Evolutionary conservation across 2,329 filamentous ascomycete species (phyloP), one percentile per base, ranked within the genome.

Genomic region (Curvularia hawaiiensis): DNA sequence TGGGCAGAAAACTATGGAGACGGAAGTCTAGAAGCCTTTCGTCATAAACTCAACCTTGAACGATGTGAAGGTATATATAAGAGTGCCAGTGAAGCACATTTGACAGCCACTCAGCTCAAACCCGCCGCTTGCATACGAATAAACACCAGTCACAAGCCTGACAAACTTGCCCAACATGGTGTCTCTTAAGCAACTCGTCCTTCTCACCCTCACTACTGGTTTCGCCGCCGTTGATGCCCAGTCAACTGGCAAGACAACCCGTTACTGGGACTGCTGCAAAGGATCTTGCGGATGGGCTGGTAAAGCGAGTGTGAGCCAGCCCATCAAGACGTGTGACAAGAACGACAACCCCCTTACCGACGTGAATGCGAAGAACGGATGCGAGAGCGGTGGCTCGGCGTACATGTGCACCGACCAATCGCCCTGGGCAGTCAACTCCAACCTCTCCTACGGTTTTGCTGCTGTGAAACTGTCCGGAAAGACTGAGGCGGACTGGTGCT

Each of bases 201-300:
- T 75, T 46, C 40, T 72, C 35, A 67, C 70, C 7, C 43, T 76
- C 14, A 51, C 66, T 14, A 66, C 69, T 38, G 68, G 68, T 44
- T 54, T 67, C 22, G 67, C 66, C 33, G 55, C 67, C 11, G 67
- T 73, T 50, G 60, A 70, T 26, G 73, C 68, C 22, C 68, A 71
- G 20, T 60, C 59, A 10, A 67, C 65, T 10, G 74, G 72, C 55
- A 67, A 64, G 58, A 75, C 74, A 6, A 76, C 74, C 20, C 66
- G 75, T 20, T 77, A 77, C 61, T 76, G 74, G 75, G 88, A 90
- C 73, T 90, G 88, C 79, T 90, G 88, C 78, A 90, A 91, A 78
- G 83, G 86, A 28, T 87, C 85, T 16, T 90, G 87, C 72, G 80
- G 83, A 10, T 82, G 87, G 87, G 66, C 79, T 8, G 81, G 77